Percentiles rank a stretch among this genome's conserved stretches.
Evolutionary conservation across 2,329 filamentous ascomycete genomes (phyloP).

Genomic region (Phyllosticta capitalensis): DNA sequence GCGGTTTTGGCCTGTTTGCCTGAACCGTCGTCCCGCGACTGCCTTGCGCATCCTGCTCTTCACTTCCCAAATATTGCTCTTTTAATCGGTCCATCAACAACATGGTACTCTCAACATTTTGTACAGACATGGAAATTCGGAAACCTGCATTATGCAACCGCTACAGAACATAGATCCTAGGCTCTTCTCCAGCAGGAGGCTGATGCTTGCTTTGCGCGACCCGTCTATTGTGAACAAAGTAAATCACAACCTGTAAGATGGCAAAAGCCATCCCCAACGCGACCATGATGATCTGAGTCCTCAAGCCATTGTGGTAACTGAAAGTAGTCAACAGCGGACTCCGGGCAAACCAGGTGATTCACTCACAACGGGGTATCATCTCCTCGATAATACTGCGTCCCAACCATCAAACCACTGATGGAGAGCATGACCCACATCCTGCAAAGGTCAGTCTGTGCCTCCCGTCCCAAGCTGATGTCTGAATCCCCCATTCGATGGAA

Average conservation of each 20-base stretch:
- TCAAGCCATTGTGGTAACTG: conserved; percentile 35
- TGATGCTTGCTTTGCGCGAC: conserved; percentile 10
- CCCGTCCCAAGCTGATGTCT: not conserved
- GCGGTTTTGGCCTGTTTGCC: too few relatives aligned
- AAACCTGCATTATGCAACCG: too few relatives aligned
- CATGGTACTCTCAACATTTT: too few relatives aligned
- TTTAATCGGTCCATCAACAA: too few relatives aligned
- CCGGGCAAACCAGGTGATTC: too few relatives aligned
- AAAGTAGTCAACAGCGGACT: not conserved
- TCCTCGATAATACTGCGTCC: conserved; percentile 41
- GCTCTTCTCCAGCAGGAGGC: not conserved
- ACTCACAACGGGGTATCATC: conserved; percentile 32
- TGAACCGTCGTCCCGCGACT: too few relatives aligned
- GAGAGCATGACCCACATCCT: conserved; percentile 43
- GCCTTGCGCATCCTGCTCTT: too few relatives aligned
- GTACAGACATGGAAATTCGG: too few relatives aligned
- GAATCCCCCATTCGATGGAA: conserved; percentile 18
- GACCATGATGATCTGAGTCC: conserved; percentile 39
- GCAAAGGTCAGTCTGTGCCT: conserved; percentile 4
- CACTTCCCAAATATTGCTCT: too few relatives aligned
- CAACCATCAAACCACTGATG: conserved; percentile 42
- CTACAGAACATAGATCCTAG: not conserved
- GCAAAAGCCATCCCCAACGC: conserved; percentile 33
- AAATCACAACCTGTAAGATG: conserved; percentile 32
- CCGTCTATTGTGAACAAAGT: conserved; percentile 30